Conservation (phyloP, 148 eudicot genomes). For the Rhododendron henanense region DNA sequence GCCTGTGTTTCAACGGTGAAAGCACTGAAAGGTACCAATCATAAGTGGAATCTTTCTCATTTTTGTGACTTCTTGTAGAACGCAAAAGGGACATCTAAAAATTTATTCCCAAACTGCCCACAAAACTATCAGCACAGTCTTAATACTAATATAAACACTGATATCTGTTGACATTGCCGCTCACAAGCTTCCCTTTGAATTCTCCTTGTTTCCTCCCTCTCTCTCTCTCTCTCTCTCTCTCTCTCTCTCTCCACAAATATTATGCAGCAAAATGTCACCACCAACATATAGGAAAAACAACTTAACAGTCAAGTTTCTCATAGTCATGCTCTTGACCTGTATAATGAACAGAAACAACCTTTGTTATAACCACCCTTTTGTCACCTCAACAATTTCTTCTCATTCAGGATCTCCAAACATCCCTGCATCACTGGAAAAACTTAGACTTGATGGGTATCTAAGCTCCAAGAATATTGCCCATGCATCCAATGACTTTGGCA, state of each 20-base stretch:
- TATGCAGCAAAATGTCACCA: conserved; percentile 23
- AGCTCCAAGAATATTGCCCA: conserved; percentile 36
- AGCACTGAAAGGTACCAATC: background rate
- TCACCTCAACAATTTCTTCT: conserved; percentile 23
- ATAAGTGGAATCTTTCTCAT: conserved; percentile 10
- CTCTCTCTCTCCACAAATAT: conserved; percentile 9
- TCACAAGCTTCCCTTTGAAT: conserved; percentile 32
- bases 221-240: conserved; percentile 12
- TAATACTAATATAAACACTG: background rate
- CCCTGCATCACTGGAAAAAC: conserved; percentile 32
- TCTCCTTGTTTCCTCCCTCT: conserved; percentile 14
- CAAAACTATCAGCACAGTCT: background rate
- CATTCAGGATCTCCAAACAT: conserved; percentile 23
- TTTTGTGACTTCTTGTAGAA: background rate
- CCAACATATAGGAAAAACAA: conserved; percentile 23
- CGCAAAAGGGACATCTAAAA: background rate
- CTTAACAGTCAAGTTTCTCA: conserved; percentile 27
- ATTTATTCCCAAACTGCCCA: background rate
- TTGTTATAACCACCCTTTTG: conserved; percentile 48
- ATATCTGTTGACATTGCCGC: conserved; percentile 20
- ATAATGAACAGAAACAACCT: conserved; percentile 41
- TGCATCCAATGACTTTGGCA: conserved; percentile 80
- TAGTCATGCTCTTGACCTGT: conserved; percentile 36
- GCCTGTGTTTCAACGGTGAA: background rate
- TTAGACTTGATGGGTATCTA: conserved; percentile 53